Conservation (phyloP, 2,329 filamentous ascomycete genomes). For the Pseudogymnoascus sp. region DNA sequence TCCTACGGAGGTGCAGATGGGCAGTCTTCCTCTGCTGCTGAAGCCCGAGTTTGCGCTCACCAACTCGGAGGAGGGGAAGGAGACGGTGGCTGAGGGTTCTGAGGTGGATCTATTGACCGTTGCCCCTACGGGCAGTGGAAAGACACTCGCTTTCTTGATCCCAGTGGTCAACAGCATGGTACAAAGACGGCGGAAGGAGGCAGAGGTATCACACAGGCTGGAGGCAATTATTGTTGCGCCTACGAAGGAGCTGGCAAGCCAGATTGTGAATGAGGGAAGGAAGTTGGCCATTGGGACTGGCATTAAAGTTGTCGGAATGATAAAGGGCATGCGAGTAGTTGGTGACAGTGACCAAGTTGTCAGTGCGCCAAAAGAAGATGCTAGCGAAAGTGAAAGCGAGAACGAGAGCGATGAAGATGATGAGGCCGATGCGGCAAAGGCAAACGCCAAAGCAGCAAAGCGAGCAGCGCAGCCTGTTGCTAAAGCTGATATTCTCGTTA, state of each 20-base stretch:
- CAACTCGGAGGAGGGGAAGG: slow-evolving; percentile 32
- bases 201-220: slow-evolving; percentile 45
- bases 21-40: slow-evolving; percentile 72
- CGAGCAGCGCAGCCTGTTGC: slow-evolving; percentile 45
- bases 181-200: slow-evolving; percentile 39
- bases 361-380: slow-evolving; percentile 25
- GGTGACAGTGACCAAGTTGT: slow-evolving; percentile 34
- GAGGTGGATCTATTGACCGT: slow-evolving; percentile 74
- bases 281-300: slow-evolving; percentile 75
- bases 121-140: slow-evolving; percentile 92
- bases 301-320: slow-evolving; percentile 73
- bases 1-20: slow-evolving; percentile 92
- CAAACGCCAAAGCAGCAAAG: slow-evolving; percentile 28
- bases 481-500: slow-evolving; percentile 73
- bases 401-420: slow-evolving; percentile 32
- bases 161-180: slow-evolving; percentile 75
- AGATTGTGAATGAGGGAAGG: slow-evolving; percentile 78
- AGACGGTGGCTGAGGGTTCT: slow-evolving; percentile 20
- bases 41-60: slow-evolving; percentile 45
- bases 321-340: slow-evolving; percentile 71
- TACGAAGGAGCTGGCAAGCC: slow-evolving; percentile 70
- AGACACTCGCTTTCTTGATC: slow-evolving; percentile 89
- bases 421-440: slow-evolving; percentile 25
- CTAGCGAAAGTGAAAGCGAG: slow-evolving; percentile 34
- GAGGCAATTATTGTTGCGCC: slow-evolving; percentile 69